Evolutionary conservation across 805 yeast genomes (phyloP).

Genomic region (Barnettozyma botsteinii): DNA sequence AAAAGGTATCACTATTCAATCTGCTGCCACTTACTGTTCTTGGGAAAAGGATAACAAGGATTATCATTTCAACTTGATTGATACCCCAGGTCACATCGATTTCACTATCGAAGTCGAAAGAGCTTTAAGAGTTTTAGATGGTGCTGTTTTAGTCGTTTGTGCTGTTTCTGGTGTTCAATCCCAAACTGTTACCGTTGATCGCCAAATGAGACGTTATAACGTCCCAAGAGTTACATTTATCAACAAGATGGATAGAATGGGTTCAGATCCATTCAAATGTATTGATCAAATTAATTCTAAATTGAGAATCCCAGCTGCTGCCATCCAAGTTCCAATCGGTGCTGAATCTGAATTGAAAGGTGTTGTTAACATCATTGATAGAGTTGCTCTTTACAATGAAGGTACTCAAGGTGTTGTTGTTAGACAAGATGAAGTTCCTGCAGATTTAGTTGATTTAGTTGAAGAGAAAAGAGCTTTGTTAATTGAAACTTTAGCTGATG

Average conservation of each 20-base stretch:
- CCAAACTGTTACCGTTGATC: constrained; percentile 96
- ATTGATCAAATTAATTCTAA: constrained; percentile 86
- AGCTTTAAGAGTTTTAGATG: constrained; percentile 95
- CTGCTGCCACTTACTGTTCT: constrained; percentile 97
- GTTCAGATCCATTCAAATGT: constrained; percentile 94
- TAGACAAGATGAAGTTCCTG: constrained; percentile 66
- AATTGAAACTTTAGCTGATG: constrained; percentile 95
- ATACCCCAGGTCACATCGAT: constrained; percentile 98
- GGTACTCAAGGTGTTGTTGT: constrained; percentile 86
- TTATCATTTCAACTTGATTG: constrained; percentile 91
- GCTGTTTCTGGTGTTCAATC: constrained; percentile 98
- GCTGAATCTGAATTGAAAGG: constrained; percentile 81
- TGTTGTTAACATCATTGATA: constrained; percentile 84
- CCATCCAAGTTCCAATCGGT: constrained; percentile 97
- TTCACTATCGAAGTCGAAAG: constrained; percentile 98
- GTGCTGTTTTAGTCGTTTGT: constrained; percentile 97
- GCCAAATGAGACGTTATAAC: constrained; percentile 97
- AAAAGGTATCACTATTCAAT: constrained; percentile 97
- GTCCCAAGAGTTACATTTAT: constrained; percentile 95
- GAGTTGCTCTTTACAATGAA: constrained; percentile 82
- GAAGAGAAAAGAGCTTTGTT: constrained; percentile 83
- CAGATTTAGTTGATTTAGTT: constrained; percentile 70
- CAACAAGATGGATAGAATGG: constrained; percentile 99
- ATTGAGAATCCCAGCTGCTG: constrained; percentile 92
- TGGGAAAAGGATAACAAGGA: constrained; percentile 72